These are phyloP conservation scores for Fomitopsis palustris DNA, from an alignment of 1,284 basidiomycete species.

Conservation along the genomic window DNA sequence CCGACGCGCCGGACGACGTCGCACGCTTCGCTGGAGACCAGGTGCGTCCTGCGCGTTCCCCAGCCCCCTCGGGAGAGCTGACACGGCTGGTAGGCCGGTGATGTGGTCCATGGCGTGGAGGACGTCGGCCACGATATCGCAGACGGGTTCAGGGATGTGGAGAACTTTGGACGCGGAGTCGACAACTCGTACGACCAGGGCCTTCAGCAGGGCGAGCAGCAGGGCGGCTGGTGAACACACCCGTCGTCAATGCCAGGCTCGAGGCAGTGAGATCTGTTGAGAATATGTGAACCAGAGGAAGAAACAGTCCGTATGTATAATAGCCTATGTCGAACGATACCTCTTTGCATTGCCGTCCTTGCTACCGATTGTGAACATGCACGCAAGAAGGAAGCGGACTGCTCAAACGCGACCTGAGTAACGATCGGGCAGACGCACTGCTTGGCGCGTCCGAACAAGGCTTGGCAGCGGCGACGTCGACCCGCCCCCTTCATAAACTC, in stretches of 20 bases:
- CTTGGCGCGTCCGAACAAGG: not conserved
- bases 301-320: too few species aligned
- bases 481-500: not conserved
- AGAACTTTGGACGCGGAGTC: not conserved
- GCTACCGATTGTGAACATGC: too few species aligned
- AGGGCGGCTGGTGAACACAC: not conserved
- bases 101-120: not conserved
- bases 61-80: too few species aligned
- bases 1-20: not conserved
- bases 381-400: too few species aligned
- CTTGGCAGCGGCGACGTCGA: not conserved
- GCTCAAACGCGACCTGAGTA: too few species aligned
- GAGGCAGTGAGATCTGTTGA: too few species aligned
- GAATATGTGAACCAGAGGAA: too few species aligned
- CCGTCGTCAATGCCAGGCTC: too few species aligned
- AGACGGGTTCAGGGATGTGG: not conserved
- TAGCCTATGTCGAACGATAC: too few species aligned
- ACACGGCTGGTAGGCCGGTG: not conserved
- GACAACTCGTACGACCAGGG: constrained; percentile 1
- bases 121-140: not conserved
- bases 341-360: too few species aligned
- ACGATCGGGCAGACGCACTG: not conserved
- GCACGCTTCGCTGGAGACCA: not conserved
- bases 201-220: not conserved
- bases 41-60: not conserved